Evolutionary conservation across 2,329 filamentous ascomycete species (phyloP), one percentile per base, ranked within the genome.

Genomic region (Xylariaceae sp.): DNA sequence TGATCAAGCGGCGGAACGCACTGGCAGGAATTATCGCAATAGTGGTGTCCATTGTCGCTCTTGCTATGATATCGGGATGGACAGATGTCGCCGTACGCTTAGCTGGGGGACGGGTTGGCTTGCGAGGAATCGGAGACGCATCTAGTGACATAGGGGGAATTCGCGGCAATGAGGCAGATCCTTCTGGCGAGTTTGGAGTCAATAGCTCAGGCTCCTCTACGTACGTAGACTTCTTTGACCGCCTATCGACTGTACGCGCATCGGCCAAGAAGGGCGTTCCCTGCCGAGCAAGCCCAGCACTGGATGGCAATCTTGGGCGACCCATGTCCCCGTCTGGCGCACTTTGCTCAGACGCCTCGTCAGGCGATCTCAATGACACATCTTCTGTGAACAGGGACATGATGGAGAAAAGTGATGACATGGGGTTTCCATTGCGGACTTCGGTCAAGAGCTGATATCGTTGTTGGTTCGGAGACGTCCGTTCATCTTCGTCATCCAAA

Each of bases 341-440:
- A 2, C 51, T 52, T 0, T 59, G 51, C 9, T 60, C 57, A 2
- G 63, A 48, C 29, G 47, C 44, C n/a, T 83, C 78, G 4, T 87
- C 82, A n/a, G 84, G 78, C 48, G 83, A 74, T 17, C 82, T 79
- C 26, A 98, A 70, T 50, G 87, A 86, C 39, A 98, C 82, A 56
- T 96, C 90, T 62, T 98, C 93, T 3, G 93, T 98, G 59, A 98
- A 98, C 0, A 98, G 72, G 2, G 91, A 95, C 66, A 98, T 81
- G 52, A 98, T 95, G 1, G 93, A 97, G 64, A 98, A 98, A 2
- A 98, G 68, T 0, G 93, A 98, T 4, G 93, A 98, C 91, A 98
- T 96, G 1, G 94, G 91, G 1, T 93, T 90, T 12, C 93, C 93
- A 56, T 98, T 98, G 57, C 93, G 94, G 39, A 98, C 91, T 64